Evolutionary conservation across 228 moss, liverwort and hornwort species (phyloP).

Genomic region (Sphagnum magellanicum): DNA sequence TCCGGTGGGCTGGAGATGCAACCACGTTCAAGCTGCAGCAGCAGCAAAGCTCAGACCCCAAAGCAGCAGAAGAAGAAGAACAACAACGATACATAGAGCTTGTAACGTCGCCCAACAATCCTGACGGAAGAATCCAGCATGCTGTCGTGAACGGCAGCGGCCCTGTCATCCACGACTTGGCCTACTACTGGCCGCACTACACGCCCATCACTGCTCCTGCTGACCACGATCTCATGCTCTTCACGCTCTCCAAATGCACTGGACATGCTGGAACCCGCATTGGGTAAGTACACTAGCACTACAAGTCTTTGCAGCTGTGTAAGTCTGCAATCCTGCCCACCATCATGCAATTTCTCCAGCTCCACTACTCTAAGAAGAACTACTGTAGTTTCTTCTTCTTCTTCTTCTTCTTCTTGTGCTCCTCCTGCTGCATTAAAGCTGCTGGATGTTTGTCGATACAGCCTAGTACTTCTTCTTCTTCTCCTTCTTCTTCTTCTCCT

Average conservation of each 20-base stretch:
- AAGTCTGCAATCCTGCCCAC: too few species aligned
- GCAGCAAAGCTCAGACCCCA: conserved; percentile 8
- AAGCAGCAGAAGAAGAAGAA: neutral
- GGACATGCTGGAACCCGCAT: conserved; percentile 97
- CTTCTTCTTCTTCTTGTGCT: too few species aligned
- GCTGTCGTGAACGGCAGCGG: conserved; percentile 69
- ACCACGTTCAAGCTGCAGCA: conserved; percentile 22
- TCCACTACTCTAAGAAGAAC: too few species aligned
- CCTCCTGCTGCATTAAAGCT: too few species aligned
- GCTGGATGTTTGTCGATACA: too few species aligned
- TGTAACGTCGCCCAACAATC: conserved; percentile 89
- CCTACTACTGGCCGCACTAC: conserved; percentile 96
- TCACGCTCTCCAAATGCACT: conserved; percentile 88
- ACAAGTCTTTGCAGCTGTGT: too few species aligned
- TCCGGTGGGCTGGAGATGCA: conserved; percentile 89
- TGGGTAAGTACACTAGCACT: conserved; percentile 33
- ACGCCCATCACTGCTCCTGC: conserved; percentile 70
- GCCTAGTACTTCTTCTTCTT: too few species aligned
- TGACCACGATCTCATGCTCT: conserved; percentile 79
- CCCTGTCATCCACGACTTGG: conserved; percentile 72
- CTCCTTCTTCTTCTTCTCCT: too few species aligned
- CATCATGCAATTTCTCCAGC: too few species aligned
- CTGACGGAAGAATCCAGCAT: conserved; percentile 70
- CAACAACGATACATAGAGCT: conserved; percentile 72
- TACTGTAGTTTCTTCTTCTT: too few species aligned